Evolutionary conservation across 2,329 filamentous ascomycete species (phyloP), one percentile per base, ranked within the genome.

Genomic region (Fusarium longipes): DNA sequence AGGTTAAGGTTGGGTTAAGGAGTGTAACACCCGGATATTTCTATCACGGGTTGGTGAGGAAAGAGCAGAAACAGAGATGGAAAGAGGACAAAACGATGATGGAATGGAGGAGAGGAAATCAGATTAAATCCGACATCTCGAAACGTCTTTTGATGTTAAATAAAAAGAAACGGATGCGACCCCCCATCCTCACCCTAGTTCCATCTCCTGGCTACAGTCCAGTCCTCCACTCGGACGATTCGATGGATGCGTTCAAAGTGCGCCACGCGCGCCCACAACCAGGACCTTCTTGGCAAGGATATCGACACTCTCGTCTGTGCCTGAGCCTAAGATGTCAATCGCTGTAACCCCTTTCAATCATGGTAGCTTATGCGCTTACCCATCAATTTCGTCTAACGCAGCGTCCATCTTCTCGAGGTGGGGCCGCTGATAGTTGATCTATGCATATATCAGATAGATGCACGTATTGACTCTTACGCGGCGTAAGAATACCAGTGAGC

Each of bases 21-120:
- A 68, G 51, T 32, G 65, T 51, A 63, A 69, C 35, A 52, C 62
- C 65, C 40, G 61, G 47, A 57, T 57, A 60, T 53, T 40, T 70
- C 57, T 57, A 67, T 63, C 57, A 51, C 52, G 42, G 66, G 48
- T 35, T 65, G 24, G 36, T 8, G 39, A 38, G 22, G 22, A 48
- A 35, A 40, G 50, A 47, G 43, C 44, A 60, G 33, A 33, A 57
- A 45, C 24, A 29, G 14, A 24, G 30, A 44, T 18, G 15, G 43
- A 57, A 30, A n/a, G 35, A 51, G 38, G 44, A 25, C 32, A 36
- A 18, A 45, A 36, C 35, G 22, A 62, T 40, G 33, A 65, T 35
- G 18, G 40, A 50, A 49, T 45, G 44, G 52, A 65, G 49, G 30
- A 30, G 15, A 52, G 47, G 22, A 45, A n/a, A 32, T 27, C 32